Percentiles rank a stretch among this genome's conserved stretches.
phyloP scores from a whole-genome alignment of 495 filamentous ascomycete species.

The Podospora bellae-mahoneyi region DNA sequence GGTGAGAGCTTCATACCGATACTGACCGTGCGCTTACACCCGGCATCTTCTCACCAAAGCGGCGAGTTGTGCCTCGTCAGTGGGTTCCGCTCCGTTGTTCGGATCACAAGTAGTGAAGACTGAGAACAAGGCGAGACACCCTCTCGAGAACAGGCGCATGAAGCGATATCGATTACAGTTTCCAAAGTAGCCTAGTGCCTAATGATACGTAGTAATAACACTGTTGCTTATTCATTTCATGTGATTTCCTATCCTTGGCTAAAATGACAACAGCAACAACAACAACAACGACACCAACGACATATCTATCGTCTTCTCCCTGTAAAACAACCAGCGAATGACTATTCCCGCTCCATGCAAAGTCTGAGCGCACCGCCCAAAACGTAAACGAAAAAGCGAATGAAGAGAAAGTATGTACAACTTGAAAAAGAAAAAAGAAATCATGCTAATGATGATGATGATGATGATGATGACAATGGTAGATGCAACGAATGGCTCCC shows the following conservation, averaged over 20 bases:
- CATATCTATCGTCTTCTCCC: background rate
- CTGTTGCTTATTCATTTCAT: background rate
- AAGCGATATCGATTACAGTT: background rate
- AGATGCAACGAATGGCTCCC: background rate
- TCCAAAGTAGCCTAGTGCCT: background rate
- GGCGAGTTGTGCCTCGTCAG: background rate
- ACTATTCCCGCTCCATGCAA: background rate
- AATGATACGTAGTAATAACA: background rate
- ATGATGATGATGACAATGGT: background rate
- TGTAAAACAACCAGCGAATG: background rate
- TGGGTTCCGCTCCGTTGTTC: background rate
- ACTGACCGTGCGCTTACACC: background rate
- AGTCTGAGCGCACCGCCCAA: background rate
- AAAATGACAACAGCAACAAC: background rate
- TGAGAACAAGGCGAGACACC: background rate
- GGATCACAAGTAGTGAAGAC: no score
- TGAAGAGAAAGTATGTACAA: background rate
- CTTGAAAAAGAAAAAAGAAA: background rate
- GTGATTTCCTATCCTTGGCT: background rate
- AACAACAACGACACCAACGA: background rate
- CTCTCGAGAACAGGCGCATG: background rate
- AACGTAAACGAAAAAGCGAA: constrained; percentile 6
- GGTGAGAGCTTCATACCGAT: background rate
- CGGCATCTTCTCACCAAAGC: background rate
- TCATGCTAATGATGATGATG: background rate